Percentiles rank a stretch among this genome's conserved stretches.
These are phyloP conservation scores for Epichloe coenophiala DNA, from an alignment of 2,329 filamentous ascomycete species.

Conservation along the genomic window DNA sequence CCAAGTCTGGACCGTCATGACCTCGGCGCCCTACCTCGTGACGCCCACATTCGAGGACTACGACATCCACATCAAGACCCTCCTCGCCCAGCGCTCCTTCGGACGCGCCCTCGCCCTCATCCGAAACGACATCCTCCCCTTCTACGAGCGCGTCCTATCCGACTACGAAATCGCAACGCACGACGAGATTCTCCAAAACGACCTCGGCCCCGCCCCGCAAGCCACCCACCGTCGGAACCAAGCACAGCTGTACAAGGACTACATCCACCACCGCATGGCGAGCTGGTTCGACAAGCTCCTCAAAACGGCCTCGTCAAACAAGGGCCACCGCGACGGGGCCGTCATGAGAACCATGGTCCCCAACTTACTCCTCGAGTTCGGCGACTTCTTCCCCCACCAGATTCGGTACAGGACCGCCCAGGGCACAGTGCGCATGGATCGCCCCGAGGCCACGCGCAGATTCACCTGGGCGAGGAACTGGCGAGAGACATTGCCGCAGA, in stretches of 20 bases:
- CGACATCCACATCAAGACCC: conserved; percentile 26
- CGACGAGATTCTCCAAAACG: conserved; percentile 21
- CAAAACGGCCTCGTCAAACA: conserved; percentile 11
- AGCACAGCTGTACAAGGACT: conserved; percentile 19
- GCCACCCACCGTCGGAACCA: conserved; percentile 14
- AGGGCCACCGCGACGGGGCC: conserved; percentile 10
- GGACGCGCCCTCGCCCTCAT: conserved; percentile 24
- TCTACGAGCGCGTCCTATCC: conserved; percentile 16
- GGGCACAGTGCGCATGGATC: conserved; percentile 15
- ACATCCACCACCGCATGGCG: conserved; percentile 18
- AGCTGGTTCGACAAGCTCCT: conserved; percentile 16
- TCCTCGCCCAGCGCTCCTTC: conserved; percentile 18
- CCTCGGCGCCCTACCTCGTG: conserved; percentile 39
- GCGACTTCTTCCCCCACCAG: conserved; percentile 18
- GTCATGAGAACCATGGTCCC: conserved; percentile 15
- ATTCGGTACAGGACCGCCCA: conserved; percentile 20
- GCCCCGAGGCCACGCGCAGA: conserved; percentile 10
- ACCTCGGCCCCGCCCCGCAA: conserved; percentile 7
- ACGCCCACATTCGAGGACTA: conserved; percentile 44
- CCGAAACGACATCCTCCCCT: conserved; percentile 26
- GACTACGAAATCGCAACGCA: conserved; percentile 16
- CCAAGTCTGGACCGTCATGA: conserved; percentile 47
- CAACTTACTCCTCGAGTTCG: conserved; percentile 19
- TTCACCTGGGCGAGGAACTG: conserved; percentile 10
- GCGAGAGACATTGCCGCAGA: conserved; percentile 16